These are phyloP conservation scores for Castanea crenata DNA, from an alignment of 306 rosid species.

Conservation along the genomic window DNA sequence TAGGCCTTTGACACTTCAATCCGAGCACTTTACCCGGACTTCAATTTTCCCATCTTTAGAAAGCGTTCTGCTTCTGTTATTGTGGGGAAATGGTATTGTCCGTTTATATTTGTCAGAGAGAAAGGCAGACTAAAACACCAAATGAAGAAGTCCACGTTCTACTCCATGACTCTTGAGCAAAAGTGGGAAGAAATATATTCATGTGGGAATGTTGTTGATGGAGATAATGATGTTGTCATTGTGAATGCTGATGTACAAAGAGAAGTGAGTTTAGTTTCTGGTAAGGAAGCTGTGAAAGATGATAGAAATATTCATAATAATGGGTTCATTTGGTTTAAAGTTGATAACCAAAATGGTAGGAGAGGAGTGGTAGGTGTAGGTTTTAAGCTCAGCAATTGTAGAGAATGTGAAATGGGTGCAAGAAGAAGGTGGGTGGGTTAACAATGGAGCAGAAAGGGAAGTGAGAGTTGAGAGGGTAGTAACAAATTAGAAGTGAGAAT, in stretches of 20 bases:
- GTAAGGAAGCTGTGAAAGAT: constrained; percentile 49
- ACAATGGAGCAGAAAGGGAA: constrained; percentile 38
- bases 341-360: constrained; percentile 23
- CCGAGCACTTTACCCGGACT: constrained; percentile 52
- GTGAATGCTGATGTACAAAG: constrained; percentile 56
- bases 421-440: constrained; percentile 73
- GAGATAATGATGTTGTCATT: constrained; percentile 30
- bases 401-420: constrained; percentile 71
- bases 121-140: constrained; percentile 34
- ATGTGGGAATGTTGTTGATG: constrained; percentile 32
- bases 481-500: constrained; percentile 36
- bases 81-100: constrained; percentile 81
- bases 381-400: constrained; percentile 51
- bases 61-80: constrained; percentile 43
- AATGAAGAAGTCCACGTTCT: constrained; percentile 60
- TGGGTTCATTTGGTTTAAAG: constrained; percentile 49
- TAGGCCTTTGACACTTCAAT: constrained; percentile 57
- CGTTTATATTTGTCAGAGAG: constrained; percentile 72
- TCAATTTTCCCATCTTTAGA: constrained; percentile 53
- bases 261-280: constrained; percentile 51
- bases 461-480: constrained; percentile 46
- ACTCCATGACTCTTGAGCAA: constrained; percentile 69
- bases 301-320: constrained; percentile 26
- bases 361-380: constrained; percentile 42
- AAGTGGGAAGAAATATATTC: constrained; percentile 80